Base-by-base conservation (phyloP, 2,329 filamentous ascomycete genomes). In the Furcasterigmium furcatum region DNA sequence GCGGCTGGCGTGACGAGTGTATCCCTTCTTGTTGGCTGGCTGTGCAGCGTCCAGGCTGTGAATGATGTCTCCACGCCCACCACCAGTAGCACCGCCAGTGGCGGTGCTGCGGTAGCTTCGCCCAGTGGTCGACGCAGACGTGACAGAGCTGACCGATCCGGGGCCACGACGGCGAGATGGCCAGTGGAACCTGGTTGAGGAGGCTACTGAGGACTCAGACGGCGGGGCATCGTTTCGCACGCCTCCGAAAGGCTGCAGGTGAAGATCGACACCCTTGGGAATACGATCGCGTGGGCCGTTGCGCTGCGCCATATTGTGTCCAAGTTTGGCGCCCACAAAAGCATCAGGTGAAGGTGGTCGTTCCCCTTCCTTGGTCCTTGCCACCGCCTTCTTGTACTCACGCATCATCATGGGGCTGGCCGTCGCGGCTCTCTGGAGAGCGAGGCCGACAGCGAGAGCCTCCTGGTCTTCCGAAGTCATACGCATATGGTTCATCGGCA, bases 11-110 rank as follows among this genome's bases (percentile, higher is more conserved):
- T 80, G 77, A 8, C 82, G 75, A 39, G 76, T 79, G 43, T 77
- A 74, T 43, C 74, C 68, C 50, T 72, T 77, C 51, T 70, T 73
- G 5, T 74, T 70, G 57, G 84, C 82, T 48, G 82, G 78, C 46
- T 83, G 82, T 9, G 89, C 88, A 42, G 89, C 80, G 27, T 95
- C 90, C 2, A 96, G 69, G 60, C 89, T 94, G 66, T 84, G 89
- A 52, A 95, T 91, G 59, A 94, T 95, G 52, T 91, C 84, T 54
- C 95, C 34, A 76, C 77, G 54, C n/a, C n/a, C n/a, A 80, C 84
- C 30, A 13, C 14, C 18, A 7, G 30, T 32, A 19, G 18, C 32
- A 14, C 30, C 10, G 68, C 43, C 48, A 32, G 62, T 72, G 41
- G 64, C 71, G 51, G 69, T 75, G 45, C 74, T 75, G 44, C 82